Conservation (phyloP, 2,329 filamentous ascomycete species). For the Aspergillus proliferans region DNA sequence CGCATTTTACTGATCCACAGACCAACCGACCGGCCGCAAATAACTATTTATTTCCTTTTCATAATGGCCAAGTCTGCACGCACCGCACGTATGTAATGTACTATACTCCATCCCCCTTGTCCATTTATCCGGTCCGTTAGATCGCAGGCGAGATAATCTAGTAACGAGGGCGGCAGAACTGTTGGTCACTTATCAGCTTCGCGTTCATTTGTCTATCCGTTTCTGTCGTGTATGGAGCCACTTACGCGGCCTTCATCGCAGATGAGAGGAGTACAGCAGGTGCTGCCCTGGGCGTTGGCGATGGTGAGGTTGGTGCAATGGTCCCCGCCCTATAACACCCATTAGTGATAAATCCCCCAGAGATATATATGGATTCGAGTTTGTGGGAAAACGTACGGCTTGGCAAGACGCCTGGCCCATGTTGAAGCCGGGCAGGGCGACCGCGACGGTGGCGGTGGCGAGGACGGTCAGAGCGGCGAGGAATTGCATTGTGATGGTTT, state of each 20-base stretch:
- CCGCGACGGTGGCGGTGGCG: slow-evolving; percentile 2
- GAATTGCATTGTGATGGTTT: slow-evolving; percentile 7
- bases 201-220: too few relatives aligned
- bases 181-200: too few relatives aligned
- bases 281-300: background rate
- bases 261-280: slow-evolving; percentile 7
- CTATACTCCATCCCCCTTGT: too few relatives aligned
- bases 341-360: background rate
- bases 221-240: background rate
- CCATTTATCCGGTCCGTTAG: too few relatives aligned
- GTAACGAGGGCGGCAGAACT: too few relatives aligned
- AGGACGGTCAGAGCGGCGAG: slow-evolving; percentile 6
- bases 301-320: slow-evolving; percentile 6
- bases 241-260: slow-evolving; percentile 3
- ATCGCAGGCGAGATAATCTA: too few relatives aligned
- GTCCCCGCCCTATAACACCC: background rate
- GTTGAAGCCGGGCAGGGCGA: slow-evolving; percentile 1
- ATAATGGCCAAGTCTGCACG: too few relatives aligned
- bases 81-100: too few relatives aligned
- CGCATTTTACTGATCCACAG: too few relatives aligned
- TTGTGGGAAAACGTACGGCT: slow-evolving; percentile 3
- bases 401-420: slow-evolving; percentile 3
- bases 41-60: too few relatives aligned
- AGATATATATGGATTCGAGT: background rate
- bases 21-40: too few relatives aligned